These are phyloP conservation scores for Globisporangium splendens DNA, from an alignment of 352 stramenopile species.

Conservation along the genomic window DNA sequence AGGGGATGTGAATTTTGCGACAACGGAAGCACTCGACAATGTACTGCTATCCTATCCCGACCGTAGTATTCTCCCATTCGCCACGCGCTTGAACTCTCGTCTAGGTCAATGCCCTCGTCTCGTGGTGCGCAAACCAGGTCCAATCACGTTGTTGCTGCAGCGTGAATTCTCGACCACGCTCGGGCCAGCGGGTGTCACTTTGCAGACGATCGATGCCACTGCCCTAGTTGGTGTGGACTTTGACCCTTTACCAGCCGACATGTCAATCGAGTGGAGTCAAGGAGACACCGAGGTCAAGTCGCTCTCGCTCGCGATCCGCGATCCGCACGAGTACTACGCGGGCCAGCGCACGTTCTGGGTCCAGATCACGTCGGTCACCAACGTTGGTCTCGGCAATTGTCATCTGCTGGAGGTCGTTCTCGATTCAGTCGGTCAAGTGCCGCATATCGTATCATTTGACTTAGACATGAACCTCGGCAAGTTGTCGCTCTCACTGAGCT, in stretches of 20 bases:
- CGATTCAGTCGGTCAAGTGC: slow-evolving; percentile 23
- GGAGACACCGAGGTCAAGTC: slow-evolving; percentile 32
- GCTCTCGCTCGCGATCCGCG: slow-evolving; percentile 36
- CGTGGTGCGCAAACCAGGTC: slow-evolving; percentile 26
- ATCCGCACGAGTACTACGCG: slow-evolving; percentile 33
- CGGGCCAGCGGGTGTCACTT: slow-evolving; percentile 20
- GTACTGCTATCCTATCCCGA: slow-evolving; percentile 35
- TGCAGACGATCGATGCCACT: slow-evolving; percentile 47
- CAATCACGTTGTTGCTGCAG: slow-evolving; percentile 41
- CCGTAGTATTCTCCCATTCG: slow-evolving; percentile 42
- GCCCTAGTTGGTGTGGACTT: slow-evolving; percentile 54
- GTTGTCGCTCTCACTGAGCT: slow-evolving; percentile 31
- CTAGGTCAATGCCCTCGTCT: slow-evolving; percentile 49
- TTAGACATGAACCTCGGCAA: slow-evolving; percentile 44
- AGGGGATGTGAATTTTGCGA: slow-evolving; percentile 57
- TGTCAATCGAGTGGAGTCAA: slow-evolving; percentile 27
- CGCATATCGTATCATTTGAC: slow-evolving; percentile 40
- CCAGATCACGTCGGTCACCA: slow-evolving; percentile 38
- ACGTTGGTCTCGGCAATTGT: slow-evolving; percentile 46
- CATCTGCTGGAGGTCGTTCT: slow-evolving; percentile 36
- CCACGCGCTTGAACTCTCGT: slow-evolving; percentile 45
- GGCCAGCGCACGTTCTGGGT: slow-evolving; percentile 40
- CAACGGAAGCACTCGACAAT: slow-evolving; percentile 20
- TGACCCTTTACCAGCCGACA: slow-evolving; percentile 20
- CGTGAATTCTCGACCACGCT: slow-evolving; percentile 40